Evolutionary conservation across 1,139 yeast species (phyloP).

Genomic region (Candida glucosophila): DNA sequence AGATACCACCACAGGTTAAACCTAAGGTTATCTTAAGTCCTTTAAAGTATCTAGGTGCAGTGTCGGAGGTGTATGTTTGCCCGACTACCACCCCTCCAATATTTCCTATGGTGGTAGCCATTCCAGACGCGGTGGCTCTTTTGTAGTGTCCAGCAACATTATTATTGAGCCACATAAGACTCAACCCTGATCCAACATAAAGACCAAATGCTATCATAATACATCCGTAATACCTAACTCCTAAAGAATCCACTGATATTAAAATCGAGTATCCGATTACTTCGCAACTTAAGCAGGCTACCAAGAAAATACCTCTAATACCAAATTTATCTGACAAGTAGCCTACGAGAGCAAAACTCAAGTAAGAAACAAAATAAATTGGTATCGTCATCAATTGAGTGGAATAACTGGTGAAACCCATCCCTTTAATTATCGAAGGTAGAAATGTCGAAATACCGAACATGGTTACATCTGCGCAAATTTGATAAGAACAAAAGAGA

Average conservation of each 20-base stretch:
- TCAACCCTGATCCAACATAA: constrained; percentile 32
- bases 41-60: constrained; percentile 32
- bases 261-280: constrained; percentile 30
- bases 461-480: constrained; percentile 36
- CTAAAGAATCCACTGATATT: constrained; percentile 14
- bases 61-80: constrained; percentile 35
- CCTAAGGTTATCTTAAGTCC: constrained; percentile 16
- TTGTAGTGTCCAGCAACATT: constrained; percentile 37
- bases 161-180: constrained; percentile 37
- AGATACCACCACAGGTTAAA: background rate
- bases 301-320: constrained; percentile 10
- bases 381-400: constrained; percentile 46
- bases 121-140: constrained; percentile 36
- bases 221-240: constrained; percentile 40
- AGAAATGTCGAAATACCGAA: constrained; percentile 42
- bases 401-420: constrained; percentile 34
- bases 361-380: constrained; percentile 34
- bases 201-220: constrained; percentile 31
- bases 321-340: constrained; percentile 25
- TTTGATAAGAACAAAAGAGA: constrained; percentile 31
- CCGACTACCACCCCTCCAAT: constrained; percentile 39
- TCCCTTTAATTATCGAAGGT: constrained; percentile 35
- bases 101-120: constrained; percentile 36
- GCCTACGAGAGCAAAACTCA: constrained; percentile 27
- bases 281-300: constrained; percentile 7